Conservation (phyloP, 805 yeast species). For the Vanderwaltozyma yarrowii region DNA sequence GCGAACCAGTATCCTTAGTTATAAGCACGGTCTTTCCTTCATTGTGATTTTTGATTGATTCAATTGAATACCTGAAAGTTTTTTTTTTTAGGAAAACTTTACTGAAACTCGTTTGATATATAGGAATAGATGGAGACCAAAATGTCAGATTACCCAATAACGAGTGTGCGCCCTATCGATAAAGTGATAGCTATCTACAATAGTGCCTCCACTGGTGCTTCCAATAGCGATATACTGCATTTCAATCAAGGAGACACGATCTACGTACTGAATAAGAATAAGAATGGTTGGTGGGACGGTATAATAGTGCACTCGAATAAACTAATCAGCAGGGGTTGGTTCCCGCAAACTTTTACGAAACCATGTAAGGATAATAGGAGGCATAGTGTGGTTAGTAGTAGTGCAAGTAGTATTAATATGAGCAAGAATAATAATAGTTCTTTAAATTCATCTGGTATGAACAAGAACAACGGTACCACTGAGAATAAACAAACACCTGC, state of each 20-base stretch:
- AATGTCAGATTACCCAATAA: neutral
- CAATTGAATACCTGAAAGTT: neutral
- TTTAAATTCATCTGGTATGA: too few relatives aligned
- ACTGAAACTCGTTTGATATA: too few relatives aligned
- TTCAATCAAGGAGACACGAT: conserved; percentile 53
- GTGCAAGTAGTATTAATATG: too few relatives aligned
- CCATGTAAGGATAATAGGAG: neutral
- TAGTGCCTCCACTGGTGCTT: neutral
- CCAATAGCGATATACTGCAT: conserved; percentile 8
- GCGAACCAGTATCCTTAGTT: too few relatives aligned
- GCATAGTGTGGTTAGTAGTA: too few relatives aligned
- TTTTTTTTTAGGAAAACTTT: too few relatives aligned
- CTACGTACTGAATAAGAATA: conserved; percentile 52
- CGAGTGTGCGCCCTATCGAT: conserved; percentile 6
- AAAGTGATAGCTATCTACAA: conserved; percentile 9
- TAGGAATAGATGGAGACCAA: too few relatives aligned
- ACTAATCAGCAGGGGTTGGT: conserved; percentile 62
- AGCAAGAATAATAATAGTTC: too few relatives aligned
- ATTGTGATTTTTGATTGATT: too few relatives aligned
- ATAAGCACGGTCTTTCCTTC: too few relatives aligned
- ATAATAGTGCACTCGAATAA: conserved; percentile 18
- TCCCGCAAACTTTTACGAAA: conserved; percentile 35
- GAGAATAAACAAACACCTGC: too few relatives aligned
- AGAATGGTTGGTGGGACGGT: conserved; percentile 87
- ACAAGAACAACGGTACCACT: too few relatives aligned